These are phyloP conservation scores for Phytopythium ostracodes DNA, from an alignment of 352 stramenopile genomes.

Conservation along the genomic window DNA sequence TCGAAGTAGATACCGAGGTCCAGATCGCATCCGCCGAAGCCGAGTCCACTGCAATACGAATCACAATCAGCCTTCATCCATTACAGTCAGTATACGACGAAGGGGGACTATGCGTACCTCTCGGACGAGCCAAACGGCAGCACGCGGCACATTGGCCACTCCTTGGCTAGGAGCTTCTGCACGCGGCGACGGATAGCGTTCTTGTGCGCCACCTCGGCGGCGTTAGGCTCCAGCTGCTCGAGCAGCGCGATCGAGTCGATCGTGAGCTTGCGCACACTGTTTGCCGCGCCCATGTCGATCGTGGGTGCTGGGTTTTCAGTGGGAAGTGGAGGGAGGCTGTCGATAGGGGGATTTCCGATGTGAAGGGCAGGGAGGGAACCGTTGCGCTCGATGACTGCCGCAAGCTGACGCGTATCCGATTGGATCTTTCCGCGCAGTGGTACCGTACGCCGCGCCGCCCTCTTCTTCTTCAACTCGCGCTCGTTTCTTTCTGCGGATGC, in stretches of 20 bases:
- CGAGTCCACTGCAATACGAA: constrained; percentile 40
- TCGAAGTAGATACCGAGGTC: constrained; percentile 84
- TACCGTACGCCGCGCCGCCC: not conserved
- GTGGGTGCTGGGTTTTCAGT: not conserved
- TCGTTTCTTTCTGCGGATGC: not conserved
- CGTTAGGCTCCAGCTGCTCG: constrained; percentile 78
- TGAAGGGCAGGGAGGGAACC: not conserved
- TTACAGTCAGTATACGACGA: not conserved
- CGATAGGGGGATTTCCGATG: constrained; percentile 1
- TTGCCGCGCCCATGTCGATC: constrained; percentile 64
- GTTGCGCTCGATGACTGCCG: not conserved
- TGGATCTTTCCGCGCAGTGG: constrained; percentile 1
- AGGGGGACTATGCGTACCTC: constrained; percentile 30
- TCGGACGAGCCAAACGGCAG: constrained; percentile 76
- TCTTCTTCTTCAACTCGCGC: not conserved
- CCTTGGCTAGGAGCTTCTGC: constrained; percentile 37
- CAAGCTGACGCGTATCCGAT: not conserved
- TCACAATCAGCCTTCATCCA: not conserved
- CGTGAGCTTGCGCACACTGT: constrained; percentile 78
- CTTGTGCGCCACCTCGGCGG: constrained; percentile 46
- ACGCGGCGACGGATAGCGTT: constrained; percentile 39
- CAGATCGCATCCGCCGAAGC: constrained; percentile 74
- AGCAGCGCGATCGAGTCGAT: constrained; percentile 75
- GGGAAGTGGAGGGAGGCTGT: not conserved
- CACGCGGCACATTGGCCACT: constrained; percentile 63